These are phyloP conservation scores for Arabidopsis suecica DNA, from an alignment of 345 rosid species.

Conservation along the genomic window DNA sequence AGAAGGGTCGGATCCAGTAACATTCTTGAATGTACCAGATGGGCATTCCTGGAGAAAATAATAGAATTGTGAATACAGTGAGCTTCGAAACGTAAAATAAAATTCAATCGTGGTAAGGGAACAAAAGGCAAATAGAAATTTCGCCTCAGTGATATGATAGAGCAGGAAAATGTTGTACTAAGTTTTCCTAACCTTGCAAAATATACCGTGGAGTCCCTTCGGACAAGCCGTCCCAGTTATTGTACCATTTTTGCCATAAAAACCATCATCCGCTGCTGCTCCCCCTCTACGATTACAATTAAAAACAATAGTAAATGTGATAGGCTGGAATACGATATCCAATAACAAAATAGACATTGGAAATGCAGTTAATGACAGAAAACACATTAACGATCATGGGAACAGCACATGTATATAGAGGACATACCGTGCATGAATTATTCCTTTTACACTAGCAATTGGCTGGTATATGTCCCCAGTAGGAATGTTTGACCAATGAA, in stretches of 20 bases:
- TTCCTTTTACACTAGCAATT: constrained; percentile 84
- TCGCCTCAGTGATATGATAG: constrained; percentile 1
- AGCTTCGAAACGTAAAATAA: not conserved
- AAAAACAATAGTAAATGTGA: constrained; percentile 20
- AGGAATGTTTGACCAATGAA: constrained; percentile 97
- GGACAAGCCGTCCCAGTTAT: constrained; percentile 95
- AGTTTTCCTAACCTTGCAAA: constrained; percentile 67
- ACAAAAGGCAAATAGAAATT: constrained; percentile 29
- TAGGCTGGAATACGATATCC: constrained; percentile 20
- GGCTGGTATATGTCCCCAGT: constrained; percentile 99
- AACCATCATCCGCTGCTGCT: constrained; percentile 54
- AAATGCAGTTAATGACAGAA: constrained; percentile 11
- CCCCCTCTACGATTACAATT: constrained; percentile 69
- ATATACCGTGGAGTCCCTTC: constrained; percentile 84
- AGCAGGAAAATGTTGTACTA: constrained; percentile 16
- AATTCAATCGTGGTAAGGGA: not conserved
- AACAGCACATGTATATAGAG: constrained; percentile 21
- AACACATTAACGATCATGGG: constrained; percentile 9
- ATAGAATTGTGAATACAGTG: constrained; percentile 24
- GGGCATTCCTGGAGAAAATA: constrained; percentile 86
- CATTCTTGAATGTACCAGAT: constrained; percentile 87
- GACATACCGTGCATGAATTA: constrained; percentile 69
- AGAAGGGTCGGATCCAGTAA: constrained; percentile 76
- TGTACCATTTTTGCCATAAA: constrained; percentile 82
- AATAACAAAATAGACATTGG: constrained; percentile 7